phyloP scores from a whole-genome alignment of 2,329 filamentous ascomycete species.

The Penicillium sp. region DNA sequence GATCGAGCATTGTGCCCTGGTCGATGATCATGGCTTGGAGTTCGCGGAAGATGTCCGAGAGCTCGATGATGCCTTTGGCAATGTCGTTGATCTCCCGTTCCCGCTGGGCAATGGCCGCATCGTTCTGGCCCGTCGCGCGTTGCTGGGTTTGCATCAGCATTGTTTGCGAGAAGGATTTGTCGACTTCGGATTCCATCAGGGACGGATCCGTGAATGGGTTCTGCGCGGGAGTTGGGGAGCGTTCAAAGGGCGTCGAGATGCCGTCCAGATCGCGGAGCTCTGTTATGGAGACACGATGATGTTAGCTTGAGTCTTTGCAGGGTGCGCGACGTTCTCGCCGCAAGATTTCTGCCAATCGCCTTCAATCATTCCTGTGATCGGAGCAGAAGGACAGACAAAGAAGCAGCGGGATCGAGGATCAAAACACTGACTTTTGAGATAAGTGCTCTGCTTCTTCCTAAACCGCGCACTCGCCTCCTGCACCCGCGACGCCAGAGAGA shows the following conservation, averaged over 20 bases:
- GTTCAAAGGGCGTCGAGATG: conserved; percentile 48
- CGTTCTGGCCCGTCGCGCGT: conserved; percentile 56
- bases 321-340: too few relatives aligned
- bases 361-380: too few relatives aligned
- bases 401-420: not conserved
- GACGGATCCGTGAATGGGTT: conserved; percentile 78
- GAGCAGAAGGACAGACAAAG: too few relatives aligned
- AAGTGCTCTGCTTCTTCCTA: conserved; percentile 94
- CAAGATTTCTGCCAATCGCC: too few relatives aligned
- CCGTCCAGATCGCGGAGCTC: conserved; percentile 70
- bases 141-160: conserved; percentile 74
- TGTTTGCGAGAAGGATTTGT: conserved; percentile 84
- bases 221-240: conserved; percentile 46
- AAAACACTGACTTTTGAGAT: conserved; percentile 72
- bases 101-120: conserved; percentile 79
- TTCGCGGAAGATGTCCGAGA: conserved; percentile 94
- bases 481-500: conserved; percentile 77
- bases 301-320: conserved; percentile 6
- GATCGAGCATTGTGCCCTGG: conserved; percentile 82
- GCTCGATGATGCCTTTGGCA: conserved; percentile 93
- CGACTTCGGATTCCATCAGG: conserved; percentile 85
- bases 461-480: conserved; percentile 90
- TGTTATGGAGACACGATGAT: conserved; percentile 29
- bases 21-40: conserved; percentile 93
- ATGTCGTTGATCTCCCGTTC: conserved; percentile 98